Percentiles rank a stretch among this genome's conserved stretches.
phyloP scores from a whole-genome alignment of 495 filamentous ascomycete genomes.

The Neurospora tetraspora region DNA sequence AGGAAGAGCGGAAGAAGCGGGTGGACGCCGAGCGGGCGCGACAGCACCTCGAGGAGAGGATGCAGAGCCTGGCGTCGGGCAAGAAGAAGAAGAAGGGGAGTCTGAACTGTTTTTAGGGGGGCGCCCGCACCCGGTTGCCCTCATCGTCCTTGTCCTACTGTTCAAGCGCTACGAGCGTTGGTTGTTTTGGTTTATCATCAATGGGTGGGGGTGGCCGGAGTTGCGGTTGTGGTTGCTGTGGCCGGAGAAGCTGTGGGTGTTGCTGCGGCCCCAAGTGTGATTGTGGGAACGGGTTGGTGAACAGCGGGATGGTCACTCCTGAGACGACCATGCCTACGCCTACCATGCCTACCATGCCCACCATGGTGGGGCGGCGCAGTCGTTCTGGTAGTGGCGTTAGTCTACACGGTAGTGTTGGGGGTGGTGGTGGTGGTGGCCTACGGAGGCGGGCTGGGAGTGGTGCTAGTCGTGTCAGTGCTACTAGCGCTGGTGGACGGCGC shows the following conservation, averaged over 20 bases:
- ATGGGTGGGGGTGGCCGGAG: background rate
- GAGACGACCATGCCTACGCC: background rate
- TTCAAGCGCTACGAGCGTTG: background rate
- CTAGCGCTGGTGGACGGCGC: background rate
- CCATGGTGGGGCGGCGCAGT: background rate
- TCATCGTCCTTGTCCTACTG: background rate
- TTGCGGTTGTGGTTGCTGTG: slow-evolving; percentile 1
- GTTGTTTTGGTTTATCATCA: slow-evolving; percentile 1
- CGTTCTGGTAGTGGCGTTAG: background rate
- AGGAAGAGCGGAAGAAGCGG: slow-evolving; percentile 84
- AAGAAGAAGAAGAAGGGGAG: slow-evolving; percentile 97
- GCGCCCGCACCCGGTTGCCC: slow-evolving; percentile 1
- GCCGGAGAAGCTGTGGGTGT: background rate
- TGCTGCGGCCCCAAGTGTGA: background rate
- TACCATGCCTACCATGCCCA: background rate
- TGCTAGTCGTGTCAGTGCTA: background rate
- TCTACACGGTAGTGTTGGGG: background rate
- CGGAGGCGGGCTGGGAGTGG: background rate
- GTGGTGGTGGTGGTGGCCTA: background rate
- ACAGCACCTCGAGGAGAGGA: slow-evolving; percentile 82
- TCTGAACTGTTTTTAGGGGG: slow-evolving; percentile 83
- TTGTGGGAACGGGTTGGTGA: background rate
- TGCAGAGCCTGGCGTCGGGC: slow-evolving; percentile 78
- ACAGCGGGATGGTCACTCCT: background rate
- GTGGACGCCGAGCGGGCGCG: slow-evolving; percentile 80